Evolutionary conservation across 768 basidiomycete species (phyloP).

Genomic region (Tricholoma matsutake): DNA sequence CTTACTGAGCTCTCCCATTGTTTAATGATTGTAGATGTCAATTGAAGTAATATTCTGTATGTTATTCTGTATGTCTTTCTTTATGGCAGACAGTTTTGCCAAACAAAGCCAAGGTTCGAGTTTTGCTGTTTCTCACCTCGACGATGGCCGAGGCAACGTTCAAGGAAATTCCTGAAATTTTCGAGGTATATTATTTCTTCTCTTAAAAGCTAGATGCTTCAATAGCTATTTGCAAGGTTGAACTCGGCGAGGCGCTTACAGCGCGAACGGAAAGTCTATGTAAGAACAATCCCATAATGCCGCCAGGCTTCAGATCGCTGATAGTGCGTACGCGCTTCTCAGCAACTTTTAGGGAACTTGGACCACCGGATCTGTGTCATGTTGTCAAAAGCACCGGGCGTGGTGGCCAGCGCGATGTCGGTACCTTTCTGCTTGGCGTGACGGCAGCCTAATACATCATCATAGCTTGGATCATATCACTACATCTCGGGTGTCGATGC

Average conservation of each 20-base stretch:
- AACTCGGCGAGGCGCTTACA: slow-evolving; percentile 84
- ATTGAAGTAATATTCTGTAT: too few species aligned
- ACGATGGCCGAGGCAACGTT: slow-evolving; percentile 69
- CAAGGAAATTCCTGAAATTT: slow-evolving; percentile 95
- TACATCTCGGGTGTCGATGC: slow-evolving; percentile 99
- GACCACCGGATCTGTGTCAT: slow-evolving; percentile 95
- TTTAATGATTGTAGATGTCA: too few species aligned
- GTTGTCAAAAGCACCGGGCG: slow-evolving; percentile 89
- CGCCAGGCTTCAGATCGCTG: slow-evolving; percentile 3
- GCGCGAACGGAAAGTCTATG: slow-evolving; percentile 91
- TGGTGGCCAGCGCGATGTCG: slow-evolving; percentile 82
- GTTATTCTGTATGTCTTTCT: not conserved
- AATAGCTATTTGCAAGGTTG: slow-evolving; percentile 49
- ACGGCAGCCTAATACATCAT: not conserved
- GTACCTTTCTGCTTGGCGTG: slow-evolving; percentile 24
- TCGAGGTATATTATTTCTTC: slow-evolving; percentile 58
- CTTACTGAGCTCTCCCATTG: too few species aligned
- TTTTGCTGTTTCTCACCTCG: not conserved
- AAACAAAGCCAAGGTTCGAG: not conserved
- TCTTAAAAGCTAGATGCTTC: not conserved
- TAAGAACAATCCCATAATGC: slow-evolving; percentile 35
- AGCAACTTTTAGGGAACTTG: slow-evolving; percentile 97
- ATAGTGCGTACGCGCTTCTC: slow-evolving; percentile 20
- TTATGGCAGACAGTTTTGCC: not conserved
- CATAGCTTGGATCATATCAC: slow-evolving; percentile 91